Conservation (phyloP, 2,329 filamentous ascomycete genomes). For the Pseudogymnoascus sp. region DNA sequence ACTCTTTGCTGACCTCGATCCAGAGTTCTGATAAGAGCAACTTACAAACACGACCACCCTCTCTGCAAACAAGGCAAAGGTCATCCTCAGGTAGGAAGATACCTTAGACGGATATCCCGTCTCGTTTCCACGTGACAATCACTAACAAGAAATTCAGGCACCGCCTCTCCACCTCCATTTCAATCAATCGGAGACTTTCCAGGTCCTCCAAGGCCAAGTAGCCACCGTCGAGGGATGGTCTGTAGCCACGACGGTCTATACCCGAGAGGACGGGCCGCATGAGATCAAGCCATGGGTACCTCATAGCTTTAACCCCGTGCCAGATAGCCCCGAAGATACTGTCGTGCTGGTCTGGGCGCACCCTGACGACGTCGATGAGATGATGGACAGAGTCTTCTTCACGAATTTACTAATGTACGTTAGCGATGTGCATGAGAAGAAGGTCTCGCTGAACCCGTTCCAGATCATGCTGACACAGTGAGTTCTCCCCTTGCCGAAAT, state of each 20-base stretch:
- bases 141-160: too few relatives aligned
- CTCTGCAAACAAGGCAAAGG: too few relatives aligned
- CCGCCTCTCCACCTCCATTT: too few relatives aligned
- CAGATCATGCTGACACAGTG: neutral
- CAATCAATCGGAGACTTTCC: too few relatives aligned
- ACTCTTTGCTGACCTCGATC: too few relatives aligned
- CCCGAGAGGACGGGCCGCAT: neutral
- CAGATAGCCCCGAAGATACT: neutral
- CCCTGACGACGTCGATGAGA: neutral
- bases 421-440: neutral
- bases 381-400: slow-evolving; percentile 2
- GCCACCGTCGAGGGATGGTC: too few relatives aligned
- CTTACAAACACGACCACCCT: too few relatives aligned
- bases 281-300: neutral
- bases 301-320: neutral
- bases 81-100: too few relatives aligned
- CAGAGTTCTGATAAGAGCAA: too few relatives aligned
- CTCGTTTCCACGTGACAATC: too few relatives aligned
- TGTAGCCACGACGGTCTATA: neutral
- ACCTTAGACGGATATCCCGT: too few relatives aligned
- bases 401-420: neutral
- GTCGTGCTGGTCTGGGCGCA: neutral
- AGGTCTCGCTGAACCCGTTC: neutral
- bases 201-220: too few relatives aligned
- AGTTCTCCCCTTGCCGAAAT: neutral